Percentiles rank a stretch among this genome's conserved stretches.
These are phyloP conservation scores for Mucor piriformis DNA, from an alignment of 371 early-diverging fungal species.

Conservation along the genomic window DNA sequence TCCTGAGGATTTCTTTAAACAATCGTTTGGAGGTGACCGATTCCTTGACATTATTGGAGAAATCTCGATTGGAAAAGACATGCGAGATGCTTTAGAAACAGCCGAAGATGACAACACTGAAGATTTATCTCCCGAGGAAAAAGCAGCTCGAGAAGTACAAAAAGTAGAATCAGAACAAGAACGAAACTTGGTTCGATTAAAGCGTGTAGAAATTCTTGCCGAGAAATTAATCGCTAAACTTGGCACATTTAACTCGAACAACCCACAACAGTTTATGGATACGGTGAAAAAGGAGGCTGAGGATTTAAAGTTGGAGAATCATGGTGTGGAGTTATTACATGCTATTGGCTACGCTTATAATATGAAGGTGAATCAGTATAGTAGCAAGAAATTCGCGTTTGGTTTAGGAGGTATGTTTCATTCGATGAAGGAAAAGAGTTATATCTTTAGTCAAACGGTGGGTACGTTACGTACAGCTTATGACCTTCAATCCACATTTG, in stretches of 20 bases:
- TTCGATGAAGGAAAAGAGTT: slow-evolving; percentile 74
- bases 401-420: slow-evolving; percentile 75
- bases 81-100: slow-evolving; percentile 77
- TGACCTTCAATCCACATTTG: slow-evolving; percentile 87
- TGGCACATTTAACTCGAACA: slow-evolving; percentile 62
- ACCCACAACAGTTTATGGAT: slow-evolving; percentile 57
- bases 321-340: slow-evolving; percentile 91
- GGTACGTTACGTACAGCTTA: slow-evolving; percentile 88
- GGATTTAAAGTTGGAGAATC: slow-evolving; percentile 83
- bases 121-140: slow-evolving; percentile 58
- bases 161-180: slow-evolving; percentile 38
- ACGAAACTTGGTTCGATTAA: slow-evolving; percentile 63
- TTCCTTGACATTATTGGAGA: slow-evolving; percentile 96
- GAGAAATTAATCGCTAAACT: slow-evolving; percentile 78
- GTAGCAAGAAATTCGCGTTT: slow-evolving; percentile 70
- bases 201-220: slow-evolving; percentile 74
- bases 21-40: slow-evolving; percentile 94
- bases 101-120: slow-evolving; percentile 56
- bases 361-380: slow-evolving; percentile 82
- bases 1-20: slow-evolving; percentile 92
- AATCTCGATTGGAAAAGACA: slow-evolving; percentile 89
- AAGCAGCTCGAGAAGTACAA: slow-evolving; percentile 59
- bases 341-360: slow-evolving; percentile 90
- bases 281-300: slow-evolving; percentile 81
- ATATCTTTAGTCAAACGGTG: slow-evolving; percentile 88